Evolutionary conservation across 441 rosid genomes (phyloP).

Genomic region (Syzygium syzygioides): DNA sequence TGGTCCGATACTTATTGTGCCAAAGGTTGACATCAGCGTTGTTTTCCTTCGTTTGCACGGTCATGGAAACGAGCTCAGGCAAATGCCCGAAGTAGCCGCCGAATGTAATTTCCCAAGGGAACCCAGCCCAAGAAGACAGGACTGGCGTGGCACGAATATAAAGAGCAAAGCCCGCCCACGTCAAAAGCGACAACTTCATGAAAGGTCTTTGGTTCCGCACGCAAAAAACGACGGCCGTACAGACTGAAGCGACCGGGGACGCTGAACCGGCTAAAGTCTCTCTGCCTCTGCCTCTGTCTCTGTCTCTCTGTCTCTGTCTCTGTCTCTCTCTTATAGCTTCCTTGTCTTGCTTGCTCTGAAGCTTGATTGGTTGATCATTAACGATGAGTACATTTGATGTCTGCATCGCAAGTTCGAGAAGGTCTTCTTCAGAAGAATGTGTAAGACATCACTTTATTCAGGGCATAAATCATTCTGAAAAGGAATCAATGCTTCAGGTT

Average conservation of each 20-base stretch:
- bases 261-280: neutral
- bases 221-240: neutral
- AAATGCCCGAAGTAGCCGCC: neutral
- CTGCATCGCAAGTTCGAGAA: neutral
- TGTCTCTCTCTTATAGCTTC: neutral
- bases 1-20: neutral
- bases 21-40: neutral
- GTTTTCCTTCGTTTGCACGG: neutral
- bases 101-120: neutral
- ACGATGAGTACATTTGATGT: neutral
- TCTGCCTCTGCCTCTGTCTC: neutral
- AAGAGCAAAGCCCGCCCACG: neutral
- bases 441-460: neutral
- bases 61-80: neutral
- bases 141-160: neutral
- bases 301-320: no score
- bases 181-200: neutral
- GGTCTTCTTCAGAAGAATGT: neutral
- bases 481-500: neutral
- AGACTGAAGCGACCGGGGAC: neutral
- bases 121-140: neutral
- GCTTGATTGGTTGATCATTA: neutral
- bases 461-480: neutral
- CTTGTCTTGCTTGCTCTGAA: neutral
- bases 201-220: neutral